Base-by-base conservation (phyloP, 345 rosid species). In the Firmiana major region DNA sequence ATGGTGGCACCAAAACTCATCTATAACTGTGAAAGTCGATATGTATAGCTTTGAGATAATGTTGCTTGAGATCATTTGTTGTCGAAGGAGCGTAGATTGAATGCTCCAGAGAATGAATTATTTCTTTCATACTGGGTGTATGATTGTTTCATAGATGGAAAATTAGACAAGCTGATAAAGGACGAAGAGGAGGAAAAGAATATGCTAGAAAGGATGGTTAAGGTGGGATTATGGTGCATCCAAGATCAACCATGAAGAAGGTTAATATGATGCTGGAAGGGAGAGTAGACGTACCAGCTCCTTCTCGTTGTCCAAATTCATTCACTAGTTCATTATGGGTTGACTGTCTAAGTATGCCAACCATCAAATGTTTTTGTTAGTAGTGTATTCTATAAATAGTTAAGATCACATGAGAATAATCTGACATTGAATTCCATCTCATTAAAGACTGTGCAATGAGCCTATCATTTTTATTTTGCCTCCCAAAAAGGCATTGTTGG, bases 51-150 rank as follows among this genome's bases (percentile, higher is more conserved):
- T 26, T 11, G 80, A 83, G 3, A 21, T 83, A 0, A 79, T 83
- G 70, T 36, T 83, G 63, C 65, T 80, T 22, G 86, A 83, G 46
- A 80, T 80, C 26, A 57, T 83, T 2, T 80, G 86, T 22, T 45
- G 81, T 12, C 64, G 64, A 36, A 78, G 74, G 45, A 55, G 45
- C 9, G 24, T 83, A 45, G 78, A 80, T 21, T 15, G 45, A 66
- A 42, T 26, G 77, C 75, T 40, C 51, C 77, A 0, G 80, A 80
- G 6, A 42, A 77, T 22, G 63, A 78, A 75, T 45, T 38, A 17
- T 21, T 83, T 60, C 84, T 83, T 17, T 71, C 73, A 38, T 57
- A 75, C 26, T 83, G 83, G 86, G 84, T 78, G 7, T 71, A 64
- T 36, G 42, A 71, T 21, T 57, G 62, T 78, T 80, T 78, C 38